Conservation (phyloP, 352 stramenopile species). For the Peronospora belbahrii region DNA sequence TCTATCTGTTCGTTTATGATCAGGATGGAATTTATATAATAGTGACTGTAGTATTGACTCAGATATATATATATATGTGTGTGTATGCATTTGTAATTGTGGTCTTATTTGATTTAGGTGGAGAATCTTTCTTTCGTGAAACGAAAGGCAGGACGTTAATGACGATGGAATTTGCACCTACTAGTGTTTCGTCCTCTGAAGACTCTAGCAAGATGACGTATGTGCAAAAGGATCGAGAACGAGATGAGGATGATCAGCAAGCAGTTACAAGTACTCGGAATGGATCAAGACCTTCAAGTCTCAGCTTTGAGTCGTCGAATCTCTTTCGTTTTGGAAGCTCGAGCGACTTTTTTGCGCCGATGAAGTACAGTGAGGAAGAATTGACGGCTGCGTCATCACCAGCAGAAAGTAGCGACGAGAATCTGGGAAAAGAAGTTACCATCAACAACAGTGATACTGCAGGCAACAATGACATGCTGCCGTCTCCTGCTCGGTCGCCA, state of each 20-base stretch:
- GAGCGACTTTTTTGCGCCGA: constrained; percentile 39
- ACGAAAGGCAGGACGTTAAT: constrained; percentile 1
- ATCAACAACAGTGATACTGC: neutral
- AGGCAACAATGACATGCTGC: constrained; percentile 28
- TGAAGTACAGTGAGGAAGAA: constrained; percentile 39
- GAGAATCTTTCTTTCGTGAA: neutral
- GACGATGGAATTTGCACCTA: constrained; percentile 29
- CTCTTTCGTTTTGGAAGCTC: constrained; percentile 42
- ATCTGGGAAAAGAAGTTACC: neutral
- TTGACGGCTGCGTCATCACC: constrained; percentile 4
- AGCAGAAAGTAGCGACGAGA: constrained; percentile 12
- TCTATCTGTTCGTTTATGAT: neutral
- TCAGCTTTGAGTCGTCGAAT: constrained; percentile 38
- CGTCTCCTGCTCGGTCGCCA: constrained; percentile 25
- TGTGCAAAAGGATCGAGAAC: constrained; percentile 3
- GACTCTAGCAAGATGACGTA: constrained; percentile 13
- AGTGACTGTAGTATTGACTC: neutral
- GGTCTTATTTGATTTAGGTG: neutral
- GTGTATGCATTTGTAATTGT: neutral
- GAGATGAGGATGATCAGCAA: constrained; percentile 1
- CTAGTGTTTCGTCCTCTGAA: constrained; percentile 3
- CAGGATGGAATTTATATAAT: neutral
- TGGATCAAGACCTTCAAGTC: constrained; percentile 3
- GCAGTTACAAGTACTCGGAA: neutral
- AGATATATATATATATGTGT: too few relatives aligned